These are phyloP conservation scores for Barnettozyma botsteinii DNA, from an alignment of 805 yeast genomes.

Conservation along the genomic window DNA sequence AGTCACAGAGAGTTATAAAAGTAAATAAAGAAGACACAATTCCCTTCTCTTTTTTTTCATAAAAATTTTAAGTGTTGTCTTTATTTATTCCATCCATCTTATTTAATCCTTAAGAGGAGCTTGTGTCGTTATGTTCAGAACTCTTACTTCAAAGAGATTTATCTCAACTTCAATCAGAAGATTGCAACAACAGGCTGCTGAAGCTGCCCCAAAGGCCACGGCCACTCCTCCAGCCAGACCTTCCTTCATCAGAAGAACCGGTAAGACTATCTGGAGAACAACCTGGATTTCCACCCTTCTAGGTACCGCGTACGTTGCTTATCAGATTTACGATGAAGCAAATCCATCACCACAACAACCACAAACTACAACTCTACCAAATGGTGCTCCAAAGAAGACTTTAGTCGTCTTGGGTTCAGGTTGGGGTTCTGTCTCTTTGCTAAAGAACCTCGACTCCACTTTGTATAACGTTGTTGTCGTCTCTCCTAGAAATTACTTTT, in stretches of 20 bases:
- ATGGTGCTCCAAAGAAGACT: slow-evolving; percentile 37
- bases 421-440: slow-evolving; percentile 88
- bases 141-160: slow-evolving; percentile 6
- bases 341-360: slow-evolving; percentile 56
- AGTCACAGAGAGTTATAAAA: too few relatives aligned
- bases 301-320: slow-evolving; percentile 54
- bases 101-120: too few relatives aligned
- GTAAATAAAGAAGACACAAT: background rate
- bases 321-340: slow-evolving; percentile 56
- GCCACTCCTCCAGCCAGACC: slow-evolving; percentile 10
- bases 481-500: slow-evolving; percentile 91
- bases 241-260: slow-evolving; percentile 22
- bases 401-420: slow-evolving; percentile 79
- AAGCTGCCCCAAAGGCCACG: slow-evolving; percentile 7
- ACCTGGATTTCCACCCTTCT: slow-evolving; percentile 45
- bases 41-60: background rate
- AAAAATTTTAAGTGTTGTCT: background rate
- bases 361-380: slow-evolving; percentile 49
- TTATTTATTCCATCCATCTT: background rate
- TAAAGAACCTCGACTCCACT: slow-evolving; percentile 79
- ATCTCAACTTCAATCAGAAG: slow-evolving; percentile 9
- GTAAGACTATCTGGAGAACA: slow-evolving; percentile 35
- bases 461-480: slow-evolving; percentile 85
- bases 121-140: slow-evolving; percentile 10
- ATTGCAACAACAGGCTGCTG: slow-evolving; percentile 6